A percentile compares a stretch with the other conserved stretches of the same genome.
Conservation (phyloP, 805 yeast species). For the Schizosaccharomyces cryophilus region DNA sequence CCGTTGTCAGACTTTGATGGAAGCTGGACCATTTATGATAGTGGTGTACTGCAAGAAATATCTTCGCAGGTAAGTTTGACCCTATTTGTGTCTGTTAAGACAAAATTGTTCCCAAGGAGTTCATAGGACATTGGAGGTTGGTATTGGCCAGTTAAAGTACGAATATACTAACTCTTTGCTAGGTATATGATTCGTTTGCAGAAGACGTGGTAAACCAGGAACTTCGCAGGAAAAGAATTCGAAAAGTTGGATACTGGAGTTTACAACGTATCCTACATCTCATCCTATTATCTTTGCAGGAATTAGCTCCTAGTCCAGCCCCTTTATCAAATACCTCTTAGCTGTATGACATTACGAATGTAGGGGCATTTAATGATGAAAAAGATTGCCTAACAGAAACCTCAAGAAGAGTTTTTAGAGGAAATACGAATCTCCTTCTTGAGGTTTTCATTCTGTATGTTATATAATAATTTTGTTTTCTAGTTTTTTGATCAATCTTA, state of each 20-base stretch:
- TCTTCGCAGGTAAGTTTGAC: slow-evolving; percentile 15
- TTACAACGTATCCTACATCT: slow-evolving; percentile 62
- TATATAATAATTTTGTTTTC: neutral
- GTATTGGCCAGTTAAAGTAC: neutral
- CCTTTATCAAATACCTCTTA: neutral
- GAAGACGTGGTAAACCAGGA: slow-evolving; percentile 75
- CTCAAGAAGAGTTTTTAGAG: too few relatives aligned
- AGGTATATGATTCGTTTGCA: slow-evolving; percentile 76
- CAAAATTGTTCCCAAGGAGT: neutral
- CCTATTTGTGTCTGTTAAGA: neutral
- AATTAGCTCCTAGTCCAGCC: neutral
- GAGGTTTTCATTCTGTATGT: too few relatives aligned
- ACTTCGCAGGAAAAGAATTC: slow-evolving; percentile 41
- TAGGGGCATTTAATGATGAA: too few relatives aligned
- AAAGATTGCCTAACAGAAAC: too few relatives aligned
- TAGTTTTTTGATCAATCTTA: neutral
- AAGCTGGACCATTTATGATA: slow-evolving; percentile 87
- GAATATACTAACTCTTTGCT: slow-evolving; percentile 19
- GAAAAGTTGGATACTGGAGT: slow-evolving; percentile 82
- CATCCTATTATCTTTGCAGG: slow-evolving; percentile 24
- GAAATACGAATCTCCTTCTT: too few relatives aligned
- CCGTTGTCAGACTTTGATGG: slow-evolving; percentile 70
- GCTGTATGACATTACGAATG: too few relatives aligned
- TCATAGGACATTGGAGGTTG: neutral
- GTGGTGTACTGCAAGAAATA: slow-evolving; percentile 71